These are phyloP conservation scores for Plasmopara halstedii DNA, from an alignment of 352 stramenopile genomes.

Conservation along the genomic window DNA sequence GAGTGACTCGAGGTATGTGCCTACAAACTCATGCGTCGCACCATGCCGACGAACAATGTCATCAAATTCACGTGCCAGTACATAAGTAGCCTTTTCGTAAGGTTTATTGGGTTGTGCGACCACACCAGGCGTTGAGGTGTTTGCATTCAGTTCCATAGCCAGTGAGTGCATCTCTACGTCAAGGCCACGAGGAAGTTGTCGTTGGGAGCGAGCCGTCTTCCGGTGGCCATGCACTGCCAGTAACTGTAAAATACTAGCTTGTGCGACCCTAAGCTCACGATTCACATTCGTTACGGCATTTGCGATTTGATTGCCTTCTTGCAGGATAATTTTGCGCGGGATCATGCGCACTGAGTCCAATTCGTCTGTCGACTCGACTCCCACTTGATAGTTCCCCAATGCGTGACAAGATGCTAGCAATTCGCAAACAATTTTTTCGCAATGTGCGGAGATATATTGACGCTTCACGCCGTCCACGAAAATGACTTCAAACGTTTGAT, in stretches of 20 bases:
- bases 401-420: constrained; percentile 69
- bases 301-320: constrained; percentile 49
- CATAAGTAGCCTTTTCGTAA: constrained; percentile 64
- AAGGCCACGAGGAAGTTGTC: constrained; percentile 50
- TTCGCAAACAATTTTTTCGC: constrained; percentile 73
- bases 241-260: constrained; percentile 55
- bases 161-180: constrained; percentile 73
- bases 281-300: constrained; percentile 36
- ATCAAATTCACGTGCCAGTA: constrained; percentile 60
- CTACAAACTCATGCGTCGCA: constrained; percentile 52
- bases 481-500: constrained; percentile 63
- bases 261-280: constrained; percentile 57
- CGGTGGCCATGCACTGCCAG: constrained; percentile 45
- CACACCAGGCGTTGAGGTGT: constrained; percentile 64
- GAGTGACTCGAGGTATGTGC: constrained; percentile 67
- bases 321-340: constrained; percentile 61
- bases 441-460: constrained; percentile 54
- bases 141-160: constrained; percentile 69
- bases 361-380: constrained; percentile 38
- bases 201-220: constrained; percentile 57
- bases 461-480: constrained; percentile 68
- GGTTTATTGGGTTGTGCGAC: constrained; percentile 68
- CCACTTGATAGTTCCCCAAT: constrained; percentile 59
- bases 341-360: constrained; percentile 63
- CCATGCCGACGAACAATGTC: constrained; percentile 57